Evolutionary conservation across 1,139 yeast species (phyloP), one percentile per base, ranked within the genome.

Genomic region (Ogataea hybrid): DNA sequence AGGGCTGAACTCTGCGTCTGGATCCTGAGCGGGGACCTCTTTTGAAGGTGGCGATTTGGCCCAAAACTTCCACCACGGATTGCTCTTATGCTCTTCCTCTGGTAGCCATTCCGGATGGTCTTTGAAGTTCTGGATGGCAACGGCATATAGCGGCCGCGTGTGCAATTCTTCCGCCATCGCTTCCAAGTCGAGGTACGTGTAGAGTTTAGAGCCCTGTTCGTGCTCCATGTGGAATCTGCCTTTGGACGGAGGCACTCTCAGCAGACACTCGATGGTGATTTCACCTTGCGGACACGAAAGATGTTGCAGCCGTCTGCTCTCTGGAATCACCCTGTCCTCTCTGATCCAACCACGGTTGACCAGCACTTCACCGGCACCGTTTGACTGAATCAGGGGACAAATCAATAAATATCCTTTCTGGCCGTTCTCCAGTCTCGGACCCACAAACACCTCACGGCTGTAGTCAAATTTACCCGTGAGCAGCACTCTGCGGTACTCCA

Each of bases 301-400:
- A 62, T 77, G 90, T 35, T 70, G 72, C 59, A 75, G 71, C 55
- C 70, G 75, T 54, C 98, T 75, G 6, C 71, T 65, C 9, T 69
- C 65, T 25, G 94, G 95, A 21, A 79, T 69, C 5, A 84, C 82
- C 51, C 78, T 79, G 14, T 81, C 84, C 53, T 84, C 88, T 25
- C 79, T 69, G 35, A 92, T 81, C 96, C 97, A 92, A 6, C 99
- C 99, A 52, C 99, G 76, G 62, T 88, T 95, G 25, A 92, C 75
- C 43, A 92, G 69, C 21, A 90, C 68, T 42, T 68, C 71, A 9
- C 83, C 83, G 0, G 87, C 87, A 11, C 95, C 95, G 51, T 79
- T 79, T 10, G 78, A 69, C 47, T 95, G 77, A 21, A 79, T 74
- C 57, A 92, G 78, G 4, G 98, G 98, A 7, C 95, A 84, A 28